These are phyloP conservation scores for Mucor ambiguus DNA, from an alignment of 371 early-diverging fungal genomes.

Conservation along the genomic window DNA sequence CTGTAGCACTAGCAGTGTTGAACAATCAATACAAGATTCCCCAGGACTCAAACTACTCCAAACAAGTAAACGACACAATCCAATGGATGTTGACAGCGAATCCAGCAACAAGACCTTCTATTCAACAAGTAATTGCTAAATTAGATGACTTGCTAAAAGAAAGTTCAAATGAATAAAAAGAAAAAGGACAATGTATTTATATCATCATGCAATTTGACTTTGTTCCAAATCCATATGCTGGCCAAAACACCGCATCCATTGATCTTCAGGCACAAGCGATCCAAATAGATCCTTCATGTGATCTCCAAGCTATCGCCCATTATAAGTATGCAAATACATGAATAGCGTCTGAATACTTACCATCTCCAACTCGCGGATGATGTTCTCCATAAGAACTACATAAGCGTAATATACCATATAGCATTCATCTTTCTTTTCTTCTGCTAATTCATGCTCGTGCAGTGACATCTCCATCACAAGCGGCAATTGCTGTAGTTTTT, in stretches of 20 bases:
- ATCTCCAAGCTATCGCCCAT: conserved; percentile 28
- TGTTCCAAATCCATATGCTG: conserved; percentile 25
- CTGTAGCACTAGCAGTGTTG: conserved; percentile 65
- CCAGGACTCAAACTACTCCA: conserved; percentile 42
- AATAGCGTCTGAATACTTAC: too few relatives aligned
- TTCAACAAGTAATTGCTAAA: conserved; percentile 26
- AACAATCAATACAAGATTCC: conserved; percentile 64
- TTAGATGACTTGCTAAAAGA: conserved; percentile 6
- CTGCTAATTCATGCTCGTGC: conserved; percentile 28
- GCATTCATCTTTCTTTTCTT: conserved; percentile 50
- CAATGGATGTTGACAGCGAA: conserved; percentile 61
- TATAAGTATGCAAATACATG: neutral
- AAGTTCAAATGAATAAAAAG: neutral
- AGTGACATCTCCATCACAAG: conserved; percentile 2
- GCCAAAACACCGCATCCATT: conserved; percentile 46
- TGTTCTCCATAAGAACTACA: conserved; percentile 74
- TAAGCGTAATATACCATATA: conserved; percentile 84
- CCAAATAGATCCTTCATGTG: conserved; percentile 50
- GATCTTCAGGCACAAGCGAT: conserved; percentile 41
- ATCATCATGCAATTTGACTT: neutral
- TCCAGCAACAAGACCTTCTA: conserved; percentile 61
- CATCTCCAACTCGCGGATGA: conserved; percentile 73
- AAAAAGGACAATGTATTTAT: neutral
- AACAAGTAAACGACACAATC: conserved; percentile 56
- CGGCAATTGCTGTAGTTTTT: conserved; percentile 52